Evolutionary conservation across 495 filamentous ascomycete genomes (phyloP).

Genomic region (Tuber microsphaerosporum): DNA sequence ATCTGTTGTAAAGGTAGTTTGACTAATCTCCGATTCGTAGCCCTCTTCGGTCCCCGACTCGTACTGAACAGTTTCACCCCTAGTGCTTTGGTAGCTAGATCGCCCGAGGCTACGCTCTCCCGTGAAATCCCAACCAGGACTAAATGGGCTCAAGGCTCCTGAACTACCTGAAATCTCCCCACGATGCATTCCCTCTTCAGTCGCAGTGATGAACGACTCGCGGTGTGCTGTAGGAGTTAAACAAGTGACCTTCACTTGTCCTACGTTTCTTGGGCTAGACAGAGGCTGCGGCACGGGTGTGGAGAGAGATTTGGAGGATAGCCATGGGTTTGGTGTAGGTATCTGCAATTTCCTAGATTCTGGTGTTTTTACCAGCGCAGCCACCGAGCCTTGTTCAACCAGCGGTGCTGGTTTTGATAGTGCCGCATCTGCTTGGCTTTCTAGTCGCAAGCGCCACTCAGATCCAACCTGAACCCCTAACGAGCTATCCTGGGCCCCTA

Average conservation of each 20-base stretch:
- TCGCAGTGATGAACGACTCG: neutral
- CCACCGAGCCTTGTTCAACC: neutral
- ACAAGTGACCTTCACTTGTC: neutral
- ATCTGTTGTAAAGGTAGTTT: conserved; percentile 1
- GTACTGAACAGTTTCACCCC: neutral
- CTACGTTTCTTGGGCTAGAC: neutral
- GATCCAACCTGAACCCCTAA: neutral
- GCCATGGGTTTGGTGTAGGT: neutral
- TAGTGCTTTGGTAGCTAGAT: neutral
- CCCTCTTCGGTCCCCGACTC: neutral
- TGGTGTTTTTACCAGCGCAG: neutral
- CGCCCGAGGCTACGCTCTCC: neutral
- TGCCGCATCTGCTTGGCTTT: neutral
- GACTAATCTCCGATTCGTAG: neutral
- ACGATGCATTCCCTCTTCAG: neutral
- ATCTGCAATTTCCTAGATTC: neutral
- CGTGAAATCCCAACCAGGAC: neutral
- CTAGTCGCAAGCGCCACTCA: neutral
- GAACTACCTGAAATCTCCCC: neutral
- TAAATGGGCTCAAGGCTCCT: neutral
- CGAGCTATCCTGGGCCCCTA: neutral
- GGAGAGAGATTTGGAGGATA: neutral
- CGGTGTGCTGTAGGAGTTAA: neutral
- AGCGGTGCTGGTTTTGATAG: neutral
- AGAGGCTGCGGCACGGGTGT: neutral